Conservation (phyloP, 768 basidiomycete species). For the Clathrus columnatus region DNA sequence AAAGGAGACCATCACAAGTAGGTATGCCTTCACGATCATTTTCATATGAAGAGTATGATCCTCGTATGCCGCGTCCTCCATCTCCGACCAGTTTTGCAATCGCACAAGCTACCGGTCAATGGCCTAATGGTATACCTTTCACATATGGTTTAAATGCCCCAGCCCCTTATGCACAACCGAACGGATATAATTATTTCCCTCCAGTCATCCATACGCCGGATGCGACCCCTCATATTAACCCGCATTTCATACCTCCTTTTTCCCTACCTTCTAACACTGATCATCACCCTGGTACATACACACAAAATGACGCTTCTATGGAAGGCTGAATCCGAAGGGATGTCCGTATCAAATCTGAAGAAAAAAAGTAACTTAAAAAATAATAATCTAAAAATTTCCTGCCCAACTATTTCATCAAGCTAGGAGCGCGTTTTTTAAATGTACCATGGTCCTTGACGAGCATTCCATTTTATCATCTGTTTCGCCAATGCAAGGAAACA, state of each 20-base stretch:
- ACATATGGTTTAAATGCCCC: slow-evolving; percentile 13
- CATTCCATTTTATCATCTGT: too few species aligned
- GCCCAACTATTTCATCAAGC: too few species aligned
- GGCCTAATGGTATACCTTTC: slow-evolving; percentile 19
- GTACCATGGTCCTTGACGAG: too few species aligned
- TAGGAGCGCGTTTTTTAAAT: too few species aligned
- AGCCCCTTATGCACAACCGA: too few species aligned
- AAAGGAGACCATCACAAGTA: not conserved
- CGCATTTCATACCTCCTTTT: not conserved
- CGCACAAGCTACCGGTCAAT: slow-evolving; percentile 38
- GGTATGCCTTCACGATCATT: slow-evolving; percentile 2
- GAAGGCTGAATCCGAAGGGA: too few species aligned
- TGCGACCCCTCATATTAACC: not conserved
- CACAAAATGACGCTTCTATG: not conserved
- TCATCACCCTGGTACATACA: not conserved
- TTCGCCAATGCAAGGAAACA: too few species aligned
- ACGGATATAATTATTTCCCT: too few species aligned
- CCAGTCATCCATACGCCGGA: not conserved
- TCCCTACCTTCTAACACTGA: not conserved
- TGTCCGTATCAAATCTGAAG: too few species aligned
- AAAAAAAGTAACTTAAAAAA: too few species aligned
- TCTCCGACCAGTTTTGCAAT: slow-evolving; percentile 41
- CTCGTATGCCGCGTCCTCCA: slow-evolving; percentile 22
- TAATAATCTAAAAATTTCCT: too few species aligned
- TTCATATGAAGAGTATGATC: slow-evolving; percentile 24